Conservation (phyloP, 805 yeast species). For the Saccharomycopsis sp. region DNA sequence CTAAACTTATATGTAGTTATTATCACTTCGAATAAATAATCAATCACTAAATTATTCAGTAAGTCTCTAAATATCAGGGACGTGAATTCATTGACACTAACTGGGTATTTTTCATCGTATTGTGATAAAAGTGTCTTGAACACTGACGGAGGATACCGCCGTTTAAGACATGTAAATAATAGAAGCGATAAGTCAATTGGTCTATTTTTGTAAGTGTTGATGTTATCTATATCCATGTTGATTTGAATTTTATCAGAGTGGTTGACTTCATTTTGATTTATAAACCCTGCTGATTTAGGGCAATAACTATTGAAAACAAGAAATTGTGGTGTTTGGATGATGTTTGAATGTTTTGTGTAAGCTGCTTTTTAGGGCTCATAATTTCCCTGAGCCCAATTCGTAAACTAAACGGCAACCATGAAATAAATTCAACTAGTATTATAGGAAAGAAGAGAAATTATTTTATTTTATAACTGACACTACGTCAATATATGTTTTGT, state of each 20-base stretch:
- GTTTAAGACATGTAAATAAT: conserved; percentile 5
- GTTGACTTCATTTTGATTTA: neutral
- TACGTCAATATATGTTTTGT: too few relatives aligned
- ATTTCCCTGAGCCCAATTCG: too few relatives aligned
- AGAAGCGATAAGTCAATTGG: conserved; percentile 5
- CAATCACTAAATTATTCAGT: neutral
- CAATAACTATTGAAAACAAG: neutral
- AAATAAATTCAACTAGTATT: too few relatives aligned
- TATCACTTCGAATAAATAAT: conserved; percentile 4
- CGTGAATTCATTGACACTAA: conserved; percentile 3
- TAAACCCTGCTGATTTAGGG: neutral
- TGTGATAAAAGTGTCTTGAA: conserved; percentile 6
- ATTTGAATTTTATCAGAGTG: neutral
- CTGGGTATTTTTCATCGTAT: conserved; percentile 5
- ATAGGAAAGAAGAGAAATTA: too few relatives aligned
- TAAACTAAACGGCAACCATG: too few relatives aligned
- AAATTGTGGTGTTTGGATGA: neutral
- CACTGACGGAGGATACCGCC: conserved; percentile 3
- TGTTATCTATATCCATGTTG: neutral
- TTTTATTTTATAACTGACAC: too few relatives aligned
- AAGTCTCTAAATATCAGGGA: neutral
- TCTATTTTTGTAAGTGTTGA: neutral
- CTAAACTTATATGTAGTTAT: conserved; percentile 7
- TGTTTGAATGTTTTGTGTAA: too few relatives aligned
- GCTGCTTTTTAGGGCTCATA: too few relatives aligned